Base-by-base conservation (phyloP, 305 asterid species). In the Fraxinus ornus region DNA sequence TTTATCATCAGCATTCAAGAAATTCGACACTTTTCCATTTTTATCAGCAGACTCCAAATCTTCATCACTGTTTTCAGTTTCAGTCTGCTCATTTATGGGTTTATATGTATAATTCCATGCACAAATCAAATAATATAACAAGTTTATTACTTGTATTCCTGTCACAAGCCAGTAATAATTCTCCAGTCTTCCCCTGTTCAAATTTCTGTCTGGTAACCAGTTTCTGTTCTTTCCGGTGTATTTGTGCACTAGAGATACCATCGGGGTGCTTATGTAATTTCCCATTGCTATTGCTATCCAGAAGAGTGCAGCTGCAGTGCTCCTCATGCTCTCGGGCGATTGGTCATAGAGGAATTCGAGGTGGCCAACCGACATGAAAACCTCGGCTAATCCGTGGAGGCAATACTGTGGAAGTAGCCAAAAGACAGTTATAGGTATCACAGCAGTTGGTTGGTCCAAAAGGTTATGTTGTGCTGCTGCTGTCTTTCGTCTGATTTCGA, bases 291-390 rank as follows among this genome's bases (percentile, higher is more conserved):
- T 87, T 0, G 97, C 93, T 0, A 91, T 81, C 86, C 93, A 94
- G 22, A 88, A 88, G 13, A 94, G 83, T 1, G 97, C 97, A 0
- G 88, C 88, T 0, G 92, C 95, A 0, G 94, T 94, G 75, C 94
- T 93, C 81, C 94, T 90, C 98, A 93, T 94, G 82, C 97, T 94
- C 57, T 93, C 97, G 0, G 98, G 95, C 0, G 97, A 88, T 57
- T 94, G 97, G 55, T 94, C 94, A 6, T 91, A 93, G 0, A 94
- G 88, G 44, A 93, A 94, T 47, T 94, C 95, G 64, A 93, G 39
- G 60, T 94, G 94, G 5, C 97, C 97, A 0, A 94, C 93, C 0
- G 92, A 35, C 84, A 88, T 86, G 83, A 94, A 94, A 22, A 90
- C 90, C 32, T 93, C 95, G 0, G 93, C 92, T 4, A 91, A 7